These are phyloP conservation scores for Tolypocladium tropicale DNA, from an alignment of 2,329 filamentous ascomycete genomes.

Conservation along the genomic window DNA sequence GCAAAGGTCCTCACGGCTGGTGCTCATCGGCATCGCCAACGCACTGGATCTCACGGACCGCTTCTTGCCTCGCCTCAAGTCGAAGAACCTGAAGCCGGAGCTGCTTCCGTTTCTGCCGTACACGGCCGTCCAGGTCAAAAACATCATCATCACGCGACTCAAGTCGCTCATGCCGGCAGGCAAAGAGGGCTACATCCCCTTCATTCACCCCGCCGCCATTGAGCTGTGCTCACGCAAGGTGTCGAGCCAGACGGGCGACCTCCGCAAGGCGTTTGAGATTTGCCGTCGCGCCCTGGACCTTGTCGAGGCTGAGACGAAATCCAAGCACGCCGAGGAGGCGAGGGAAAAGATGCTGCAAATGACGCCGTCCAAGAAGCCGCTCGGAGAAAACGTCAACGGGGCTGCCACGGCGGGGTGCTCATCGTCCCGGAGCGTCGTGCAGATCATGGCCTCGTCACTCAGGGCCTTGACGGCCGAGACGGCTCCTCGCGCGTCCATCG, in stretches of 20 bases:
- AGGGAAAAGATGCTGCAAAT: slow-evolving; percentile 46
- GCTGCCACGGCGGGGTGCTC: slow-evolving; percentile 21
- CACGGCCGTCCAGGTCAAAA: slow-evolving; percentile 75
- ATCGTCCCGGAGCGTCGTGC: slow-evolving; percentile 31
- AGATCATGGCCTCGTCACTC: slow-evolving; percentile 43
- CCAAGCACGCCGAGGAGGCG: slow-evolving; percentile 56
- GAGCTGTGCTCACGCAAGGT: slow-evolving; percentile 93
- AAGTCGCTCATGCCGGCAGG: slow-evolving; percentile 57
- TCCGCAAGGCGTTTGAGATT: slow-evolving; percentile 93
- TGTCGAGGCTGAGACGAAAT: slow-evolving; percentile 73
- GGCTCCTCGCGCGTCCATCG: slow-evolving; percentile 80
- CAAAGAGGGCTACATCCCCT: slow-evolving; percentile 59
- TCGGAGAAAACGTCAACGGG: slow-evolving; percentile 73
- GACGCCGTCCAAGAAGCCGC: slow-evolving; percentile 63
- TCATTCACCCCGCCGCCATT: slow-evolving; percentile 88
- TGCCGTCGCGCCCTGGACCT: slow-evolving; percentile 82
- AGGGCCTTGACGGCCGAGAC: slow-evolving; percentile 59
- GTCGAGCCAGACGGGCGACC: slow-evolving; percentile 82
- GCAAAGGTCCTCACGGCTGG: slow-evolving; percentile 64
- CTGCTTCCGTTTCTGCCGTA: slow-evolving; percentile 91
- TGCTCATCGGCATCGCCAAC: slow-evolving; percentile 90
- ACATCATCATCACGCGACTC: slow-evolving; percentile 75
- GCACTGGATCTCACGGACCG: slow-evolving; percentile 92
- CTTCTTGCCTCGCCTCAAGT: slow-evolving; percentile 86
- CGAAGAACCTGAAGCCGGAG: slow-evolving; percentile 81